Percentiles rank a stretch among this genome's conserved stretches.
Conservation (phyloP, 73 alveolate species). For the Vitrella brassicaformis region DNA sequence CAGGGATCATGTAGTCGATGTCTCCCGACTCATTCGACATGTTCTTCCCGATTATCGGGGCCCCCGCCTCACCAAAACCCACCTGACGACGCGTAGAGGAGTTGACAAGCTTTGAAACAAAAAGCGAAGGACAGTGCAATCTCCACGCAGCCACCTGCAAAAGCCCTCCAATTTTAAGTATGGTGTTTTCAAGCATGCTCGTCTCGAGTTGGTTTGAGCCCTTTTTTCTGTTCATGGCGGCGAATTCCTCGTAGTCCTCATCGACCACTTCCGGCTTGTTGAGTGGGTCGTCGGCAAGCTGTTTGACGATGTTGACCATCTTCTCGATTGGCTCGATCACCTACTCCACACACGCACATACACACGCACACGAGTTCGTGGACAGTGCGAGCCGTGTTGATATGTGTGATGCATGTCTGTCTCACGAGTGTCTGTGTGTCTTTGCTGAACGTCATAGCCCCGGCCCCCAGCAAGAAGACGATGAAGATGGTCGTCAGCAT, state of each 20-base stretch:
- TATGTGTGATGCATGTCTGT: too few relatives aligned
- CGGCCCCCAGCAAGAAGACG: conserved; percentile 48
- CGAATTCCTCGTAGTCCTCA: neutral
- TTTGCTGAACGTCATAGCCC: conserved; percentile 44
- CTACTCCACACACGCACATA: too few relatives aligned
- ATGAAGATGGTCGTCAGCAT: conserved; percentile 47
- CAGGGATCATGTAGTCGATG: conserved; percentile 5
- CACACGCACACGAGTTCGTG: too few relatives aligned
- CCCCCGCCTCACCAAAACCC: conserved; percentile 81
- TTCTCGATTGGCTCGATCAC: conserved; percentile 51
- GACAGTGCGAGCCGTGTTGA: too few relatives aligned
- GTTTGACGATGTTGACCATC: conserved; percentile 44
- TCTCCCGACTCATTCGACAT: neutral
- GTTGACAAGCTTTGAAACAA: too few relatives aligned
- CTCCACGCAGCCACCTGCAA: too few relatives aligned
- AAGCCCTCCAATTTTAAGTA: conserved; percentile 33
- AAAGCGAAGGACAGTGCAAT: too few relatives aligned
- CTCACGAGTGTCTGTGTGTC: conserved; percentile 37
- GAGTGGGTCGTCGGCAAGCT: conserved; percentile 51
- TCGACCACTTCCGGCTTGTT: conserved; percentile 16
- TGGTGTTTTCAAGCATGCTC: conserved; percentile 55
- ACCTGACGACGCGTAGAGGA: conserved; percentile 11
- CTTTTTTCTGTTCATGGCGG: neutral
- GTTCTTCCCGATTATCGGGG: conserved; percentile 51
- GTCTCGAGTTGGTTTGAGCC: conserved; percentile 41